Evolutionary conservation across 441 rosid genomes (phyloP).

Genomic region (Populus trichocarpa): DNA sequence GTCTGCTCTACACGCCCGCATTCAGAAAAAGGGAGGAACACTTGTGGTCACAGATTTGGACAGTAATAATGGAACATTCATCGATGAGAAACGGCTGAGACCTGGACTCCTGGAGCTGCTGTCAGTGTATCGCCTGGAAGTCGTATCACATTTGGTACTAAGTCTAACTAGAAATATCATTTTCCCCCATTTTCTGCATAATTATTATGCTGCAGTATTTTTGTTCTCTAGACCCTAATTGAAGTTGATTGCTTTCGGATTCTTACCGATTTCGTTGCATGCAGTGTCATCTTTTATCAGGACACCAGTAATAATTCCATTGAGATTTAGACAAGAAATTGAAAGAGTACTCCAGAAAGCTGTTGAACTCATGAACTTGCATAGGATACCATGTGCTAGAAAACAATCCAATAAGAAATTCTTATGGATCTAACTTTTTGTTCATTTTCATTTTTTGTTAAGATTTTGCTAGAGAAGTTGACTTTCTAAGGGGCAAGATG

Average conservation of each 20-base stretch:
- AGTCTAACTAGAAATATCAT: not conserved
- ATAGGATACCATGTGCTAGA: not conserved
- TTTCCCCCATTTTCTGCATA: not conserved
- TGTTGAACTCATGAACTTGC: not conserved
- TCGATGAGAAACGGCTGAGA: constrained; percentile 48
- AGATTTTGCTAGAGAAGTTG: no score
- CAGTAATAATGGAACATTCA: constrained; percentile 83
- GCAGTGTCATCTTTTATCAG: no score
- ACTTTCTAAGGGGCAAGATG: no score
- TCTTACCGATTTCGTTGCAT: no score
- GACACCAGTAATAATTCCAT: no score
- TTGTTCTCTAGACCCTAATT: no score
- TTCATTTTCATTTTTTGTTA: not conserved
- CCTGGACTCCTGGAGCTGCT: constrained; percentile 52
- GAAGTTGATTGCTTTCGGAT: no score
- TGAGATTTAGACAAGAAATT: no score
- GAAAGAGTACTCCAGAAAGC: not conserved
- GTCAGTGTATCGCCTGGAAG: constrained; percentile 55
- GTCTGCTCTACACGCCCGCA: constrained; percentile 73
- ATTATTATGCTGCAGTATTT: not conserved
- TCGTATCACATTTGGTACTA: constrained; percentile 59
- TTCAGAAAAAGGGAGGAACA: constrained; percentile 53
- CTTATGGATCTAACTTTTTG: not conserved
- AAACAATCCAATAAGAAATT: no score
- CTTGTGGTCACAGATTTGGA: constrained; percentile 73